Evolutionary conservation across 495 filamentous ascomycete genomes (phyloP).

Genomic region (Penicillium crystallinum): DNA sequence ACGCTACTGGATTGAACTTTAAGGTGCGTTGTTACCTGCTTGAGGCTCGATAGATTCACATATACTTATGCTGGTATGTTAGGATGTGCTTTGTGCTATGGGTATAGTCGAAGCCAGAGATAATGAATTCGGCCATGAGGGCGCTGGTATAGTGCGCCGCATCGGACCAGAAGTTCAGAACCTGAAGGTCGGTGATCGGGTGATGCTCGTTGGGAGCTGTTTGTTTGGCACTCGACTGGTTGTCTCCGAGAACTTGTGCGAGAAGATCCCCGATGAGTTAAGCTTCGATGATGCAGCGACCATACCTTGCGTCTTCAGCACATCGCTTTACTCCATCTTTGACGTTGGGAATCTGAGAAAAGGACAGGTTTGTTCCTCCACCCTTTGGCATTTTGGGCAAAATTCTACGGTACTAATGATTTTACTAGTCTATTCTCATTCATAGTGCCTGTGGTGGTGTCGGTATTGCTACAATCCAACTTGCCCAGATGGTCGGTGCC

Average conservation of each 20-base stretch:
- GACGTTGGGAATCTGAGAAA: slow-evolving; percentile 25
- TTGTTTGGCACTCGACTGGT: slow-evolving; percentile 22
- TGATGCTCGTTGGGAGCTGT: slow-evolving; percentile 31
- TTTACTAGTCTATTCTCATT: slow-evolving; percentile 31
- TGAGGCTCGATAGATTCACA: not conserved
- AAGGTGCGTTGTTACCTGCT: slow-evolving; percentile 10
- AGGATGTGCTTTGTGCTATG: slow-evolving; percentile 37
- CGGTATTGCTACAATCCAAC: slow-evolving; percentile 36
- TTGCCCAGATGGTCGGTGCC: slow-evolving; percentile 28
- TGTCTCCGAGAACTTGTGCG: slow-evolving; percentile 15
- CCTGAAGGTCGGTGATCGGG: slow-evolving; percentile 37
- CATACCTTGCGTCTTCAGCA: slow-evolving; percentile 37
- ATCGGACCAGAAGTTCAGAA: slow-evolving; percentile 22
- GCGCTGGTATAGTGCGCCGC: slow-evolving; percentile 33
- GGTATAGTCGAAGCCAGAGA: slow-evolving; percentile 29
- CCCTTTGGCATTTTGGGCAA: not conserved
- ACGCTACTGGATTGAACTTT: slow-evolving; percentile 29
- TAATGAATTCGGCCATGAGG: slow-evolving; percentile 36
- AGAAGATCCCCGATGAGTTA: slow-evolving; percentile 29
- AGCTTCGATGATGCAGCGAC: slow-evolving; percentile 40
- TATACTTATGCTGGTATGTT: not conserved
- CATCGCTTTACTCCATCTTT: slow-evolving; percentile 35
- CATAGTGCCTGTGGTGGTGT: slow-evolving; percentile 40
- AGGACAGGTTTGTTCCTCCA: slow-evolving; percentile 16
- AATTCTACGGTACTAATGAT: too few species aligned